These are phyloP conservation scores for Puccinia triticina DNA, from an alignment of 1,284 basidiomycete genomes.

Conservation along the genomic window DNA sequence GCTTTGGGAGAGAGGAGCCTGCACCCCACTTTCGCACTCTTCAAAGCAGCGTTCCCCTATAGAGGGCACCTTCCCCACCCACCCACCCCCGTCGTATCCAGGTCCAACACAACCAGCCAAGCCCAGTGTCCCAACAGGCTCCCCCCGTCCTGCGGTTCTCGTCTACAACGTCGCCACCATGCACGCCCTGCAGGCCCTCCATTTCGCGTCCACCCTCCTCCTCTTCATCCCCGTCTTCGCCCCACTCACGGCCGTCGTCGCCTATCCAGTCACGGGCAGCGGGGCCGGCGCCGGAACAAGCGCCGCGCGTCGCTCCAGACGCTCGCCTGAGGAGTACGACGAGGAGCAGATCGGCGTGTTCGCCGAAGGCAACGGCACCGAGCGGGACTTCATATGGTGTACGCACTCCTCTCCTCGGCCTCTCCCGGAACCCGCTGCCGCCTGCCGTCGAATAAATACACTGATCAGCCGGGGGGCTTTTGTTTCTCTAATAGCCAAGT, in stretches of 20 bases:
- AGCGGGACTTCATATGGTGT: constrained; percentile 31
- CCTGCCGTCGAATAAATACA: too few relatives aligned
- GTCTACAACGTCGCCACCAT: neutral
- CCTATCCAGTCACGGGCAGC: constrained; percentile 14
- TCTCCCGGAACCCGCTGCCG: too few relatives aligned
- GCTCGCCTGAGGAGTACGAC: constrained; percentile 2
- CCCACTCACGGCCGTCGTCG: neutral
- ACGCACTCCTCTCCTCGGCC: neutral
- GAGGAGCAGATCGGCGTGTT: constrained; percentile 7
- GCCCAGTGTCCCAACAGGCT: neutral
- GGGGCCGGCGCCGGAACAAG: neutral
- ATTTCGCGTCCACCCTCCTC: neutral
- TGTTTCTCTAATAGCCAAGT: constrained; percentile 5
- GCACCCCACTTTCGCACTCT: too few relatives aligned
- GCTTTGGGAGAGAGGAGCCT: constrained; percentile 6
- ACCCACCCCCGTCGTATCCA: neutral
- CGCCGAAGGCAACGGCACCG: neutral
- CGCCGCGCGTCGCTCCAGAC: neutral
- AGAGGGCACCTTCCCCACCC: neutral
- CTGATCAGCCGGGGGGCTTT: too few relatives aligned
- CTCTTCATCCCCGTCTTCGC: neutral
- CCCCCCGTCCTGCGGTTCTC: neutral
- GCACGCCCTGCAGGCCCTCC: neutral
- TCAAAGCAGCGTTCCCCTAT: neutral
- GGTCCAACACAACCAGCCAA: too few relatives aligned